phyloP scores from a whole-genome alignment of 148 eudicot species.

The Camellia granthamiana region DNA sequence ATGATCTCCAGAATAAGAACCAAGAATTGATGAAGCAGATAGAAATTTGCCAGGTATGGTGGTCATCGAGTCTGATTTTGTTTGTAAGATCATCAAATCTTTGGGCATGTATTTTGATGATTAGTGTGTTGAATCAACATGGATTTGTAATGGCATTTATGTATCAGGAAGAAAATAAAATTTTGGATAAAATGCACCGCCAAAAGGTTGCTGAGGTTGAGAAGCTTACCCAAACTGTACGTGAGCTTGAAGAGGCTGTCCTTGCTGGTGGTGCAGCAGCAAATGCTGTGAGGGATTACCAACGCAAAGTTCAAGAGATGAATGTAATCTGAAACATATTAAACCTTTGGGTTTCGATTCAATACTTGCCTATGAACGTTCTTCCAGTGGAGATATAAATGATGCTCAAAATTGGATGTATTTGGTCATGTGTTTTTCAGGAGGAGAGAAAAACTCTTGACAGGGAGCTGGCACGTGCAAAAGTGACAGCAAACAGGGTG shows the following conservation, averaged over 20 bases:
- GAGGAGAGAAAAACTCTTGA: constrained; percentile 80
- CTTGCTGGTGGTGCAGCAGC: constrained; percentile 91
- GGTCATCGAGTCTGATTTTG: neutral
- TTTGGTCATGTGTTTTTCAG: constrained; percentile 26
- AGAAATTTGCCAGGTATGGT: constrained; percentile 68
- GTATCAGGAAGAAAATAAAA: constrained; percentile 70
- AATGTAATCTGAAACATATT: constrained; percentile 39
- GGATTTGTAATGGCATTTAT: constrained; percentile 5
- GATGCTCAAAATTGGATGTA: constrained; percentile 7
- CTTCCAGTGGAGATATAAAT: constrained; percentile 7
- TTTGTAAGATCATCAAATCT: neutral
- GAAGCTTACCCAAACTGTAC: constrained; percentile 73
- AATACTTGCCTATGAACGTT: neutral
- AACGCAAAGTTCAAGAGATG: constrained; percentile 82
- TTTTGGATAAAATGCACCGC: constrained; percentile 71
- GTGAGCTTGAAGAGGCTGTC: constrained; percentile 77
- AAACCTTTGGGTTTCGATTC: neutral
- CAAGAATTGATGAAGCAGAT: constrained; percentile 85
- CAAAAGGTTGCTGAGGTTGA: constrained; percentile 84
- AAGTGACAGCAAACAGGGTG: constrained; percentile 76
- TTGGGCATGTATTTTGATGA: neutral
- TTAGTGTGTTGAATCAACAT: neutral
- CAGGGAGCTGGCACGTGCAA: constrained; percentile 76
- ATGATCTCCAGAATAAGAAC: constrained; percentile 82
- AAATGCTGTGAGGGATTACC: constrained; percentile 79